phyloP scores from a whole-genome alignment of 108 stramenopile genomes.

The Pseudonitzschia multistriata region DNA sequence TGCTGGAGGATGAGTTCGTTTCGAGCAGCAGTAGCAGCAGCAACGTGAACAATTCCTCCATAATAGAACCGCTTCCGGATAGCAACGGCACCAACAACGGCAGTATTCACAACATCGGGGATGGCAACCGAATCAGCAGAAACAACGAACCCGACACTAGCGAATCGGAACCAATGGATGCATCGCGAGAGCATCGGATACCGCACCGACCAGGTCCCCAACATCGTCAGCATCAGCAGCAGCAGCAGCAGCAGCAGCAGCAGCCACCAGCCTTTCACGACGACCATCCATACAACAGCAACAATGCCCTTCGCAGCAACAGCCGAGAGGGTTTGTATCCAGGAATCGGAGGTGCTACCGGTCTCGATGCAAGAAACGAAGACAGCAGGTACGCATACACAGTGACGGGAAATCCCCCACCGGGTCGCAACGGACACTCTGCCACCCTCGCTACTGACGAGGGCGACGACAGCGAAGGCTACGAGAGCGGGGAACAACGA shows the following conservation, averaged over 20 bases:
- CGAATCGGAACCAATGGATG: neutral
- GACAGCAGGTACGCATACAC: neutral
- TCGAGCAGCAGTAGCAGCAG: neutral
- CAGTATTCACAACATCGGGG: neutral
- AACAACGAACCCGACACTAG: neutral
- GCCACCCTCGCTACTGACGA: conserved; percentile 80
- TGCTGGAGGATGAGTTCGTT: neutral
- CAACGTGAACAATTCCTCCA: neutral
- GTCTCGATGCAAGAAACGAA: neutral
- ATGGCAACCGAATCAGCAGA: neutral
- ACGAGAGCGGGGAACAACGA: conserved; percentile 24
- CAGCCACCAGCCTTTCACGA: conserved; percentile 9
- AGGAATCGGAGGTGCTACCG: neutral
- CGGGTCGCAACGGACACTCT: conserved; percentile 92
- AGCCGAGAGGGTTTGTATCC: neutral
- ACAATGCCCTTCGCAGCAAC: neutral
- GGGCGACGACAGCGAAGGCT: conserved; percentile 42
- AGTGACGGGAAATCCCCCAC: conserved; percentile 62
- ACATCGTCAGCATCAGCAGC: neutral
- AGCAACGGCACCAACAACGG: conserved; percentile 3
- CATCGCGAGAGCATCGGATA: neutral
- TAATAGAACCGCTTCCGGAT: neutral
- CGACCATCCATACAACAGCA: conserved; percentile 12
- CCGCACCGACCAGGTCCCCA: neutral
- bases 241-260: conserved; percentile 5